Conservation (phyloP, 2,329 filamentous ascomycete species). For the Monosporascus sp. region DNA sequence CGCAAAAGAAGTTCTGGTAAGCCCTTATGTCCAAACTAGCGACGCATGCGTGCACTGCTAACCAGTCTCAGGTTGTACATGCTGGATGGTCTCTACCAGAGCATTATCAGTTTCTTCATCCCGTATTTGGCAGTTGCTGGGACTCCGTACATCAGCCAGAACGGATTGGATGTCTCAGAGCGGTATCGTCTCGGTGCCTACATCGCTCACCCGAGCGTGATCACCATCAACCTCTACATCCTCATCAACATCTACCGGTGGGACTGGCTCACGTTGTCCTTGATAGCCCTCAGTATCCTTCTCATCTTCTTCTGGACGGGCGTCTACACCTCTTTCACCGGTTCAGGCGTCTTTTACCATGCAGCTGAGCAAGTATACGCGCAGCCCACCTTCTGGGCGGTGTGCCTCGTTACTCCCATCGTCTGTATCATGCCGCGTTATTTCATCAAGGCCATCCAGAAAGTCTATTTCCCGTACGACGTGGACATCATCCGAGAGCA, state of each 20-base stretch:
- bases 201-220: constrained; percentile 74
- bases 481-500: constrained; percentile 96
- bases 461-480: constrained; percentile 88
- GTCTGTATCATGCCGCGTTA: constrained; percentile 86
- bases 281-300: constrained; percentile 75
- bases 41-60: constrained; percentile 22
- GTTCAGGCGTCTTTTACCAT: constrained; percentile 60
- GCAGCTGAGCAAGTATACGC: constrained; percentile 74
- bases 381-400: constrained; percentile 80
- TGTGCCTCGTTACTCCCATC: constrained; percentile 71
- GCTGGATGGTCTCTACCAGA: constrained; percentile 91
- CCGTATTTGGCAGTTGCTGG: constrained; percentile 73
- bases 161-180: constrained; percentile 72
- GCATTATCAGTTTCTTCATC: constrained; percentile 87
- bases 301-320: constrained; percentile 96
- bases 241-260: constrained; percentile 94
- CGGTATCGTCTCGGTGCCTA: constrained; percentile 81
- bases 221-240: constrained; percentile 91
- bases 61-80: constrained; percentile 69
- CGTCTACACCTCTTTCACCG: constrained; percentile 59
- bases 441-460: constrained; percentile 79
- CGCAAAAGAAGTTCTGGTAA: constrained; percentile 92
- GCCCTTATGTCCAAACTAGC: constrained; percentile 23
- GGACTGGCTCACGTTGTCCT: constrained; percentile 91
- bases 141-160: constrained; percentile 63